Evolutionary conservation across 768 basidiomycete species (phyloP), one percentile per base, ranked within the genome.

Genomic region (Suillus alpinus): DNA sequence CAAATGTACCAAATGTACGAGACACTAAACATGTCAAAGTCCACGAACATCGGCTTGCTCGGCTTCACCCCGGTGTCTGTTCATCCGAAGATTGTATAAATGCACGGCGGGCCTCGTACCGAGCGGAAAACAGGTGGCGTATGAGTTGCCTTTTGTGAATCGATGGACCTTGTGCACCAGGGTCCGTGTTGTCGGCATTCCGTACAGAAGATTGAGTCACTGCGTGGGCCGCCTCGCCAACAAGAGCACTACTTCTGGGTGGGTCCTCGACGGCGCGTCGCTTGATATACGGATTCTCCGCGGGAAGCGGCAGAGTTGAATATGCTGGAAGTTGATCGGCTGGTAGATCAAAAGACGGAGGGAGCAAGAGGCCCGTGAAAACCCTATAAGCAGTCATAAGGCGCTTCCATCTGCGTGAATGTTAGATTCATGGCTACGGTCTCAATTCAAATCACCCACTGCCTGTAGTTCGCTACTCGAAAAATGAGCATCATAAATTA

Each of bases 271-370:
- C 47, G 56, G 62, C 65, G 59, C 69, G 65, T 40, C 59, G 68
- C 58, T 69, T 78, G 68, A 84, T 76, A 63, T 76, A 82, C 0
- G 71, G 69, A 67, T 80, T 84, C 23, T 67, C 67, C 1, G 77
- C 75, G 0, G 81, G 81, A 6, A 71, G 69, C 7, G 67, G 68
- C 0, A 80, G 80, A 23, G 76, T 78, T 12, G 69, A 71, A 63
- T 82, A 82, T 1, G 63, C 64, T 26, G 65, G 66, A n/a, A 82
- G 26, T 56, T 71, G 65, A n/a, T 58, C 59, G 12, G 56, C 43
- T 10, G 46, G 23, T 3, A 68, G 3, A 36, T 63, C 59, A 32
- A 63, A 59, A 8, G 64, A 69, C 2, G 60, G 62, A 14, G 73
- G 72, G 5, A 73, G 75, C 9, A 76, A 40, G 23, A 74, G 63